Conservation (phyloP, 2,329 filamentous ascomycete genomes). For the Paraphoma chrysanthemicola region DNA sequence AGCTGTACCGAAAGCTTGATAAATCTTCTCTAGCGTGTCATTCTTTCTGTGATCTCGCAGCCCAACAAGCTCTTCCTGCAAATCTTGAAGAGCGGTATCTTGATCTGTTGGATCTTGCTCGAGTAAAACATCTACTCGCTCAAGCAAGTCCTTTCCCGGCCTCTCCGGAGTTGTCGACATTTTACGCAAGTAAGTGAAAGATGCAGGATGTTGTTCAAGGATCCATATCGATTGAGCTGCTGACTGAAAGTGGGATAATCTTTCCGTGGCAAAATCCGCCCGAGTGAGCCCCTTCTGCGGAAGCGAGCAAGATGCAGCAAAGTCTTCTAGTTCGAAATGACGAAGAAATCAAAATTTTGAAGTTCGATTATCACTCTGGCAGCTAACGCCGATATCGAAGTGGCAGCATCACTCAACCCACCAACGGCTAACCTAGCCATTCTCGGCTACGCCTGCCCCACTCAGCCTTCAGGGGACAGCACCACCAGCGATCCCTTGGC, state of each 20-base stretch:
- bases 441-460: constrained; percentile 24
- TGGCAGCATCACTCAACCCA: too few relatives aligned
- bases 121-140: constrained; percentile 22
- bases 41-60: constrained; percentile 12
- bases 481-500: constrained; percentile 30
- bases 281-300: too few relatives aligned
- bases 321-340: too few relatives aligned
- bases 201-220: constrained; percentile 7
- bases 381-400: too few relatives aligned
- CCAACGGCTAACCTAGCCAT: constrained; percentile 4
- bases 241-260: too few relatives aligned
- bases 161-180: not conserved
- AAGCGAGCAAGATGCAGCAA: too few relatives aligned
- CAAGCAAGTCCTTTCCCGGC: constrained; percentile 3
- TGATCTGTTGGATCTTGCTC: constrained; percentile 21
- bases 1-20: constrained; percentile 41
- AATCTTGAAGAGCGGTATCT: constrained; percentile 18
- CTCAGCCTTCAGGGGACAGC: not conserved
- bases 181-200: not conserved
- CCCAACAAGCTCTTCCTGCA: constrained; percentile 21
- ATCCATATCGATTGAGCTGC: constrained; percentile 10
- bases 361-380: too few relatives aligned
- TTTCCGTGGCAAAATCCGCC: not conserved
- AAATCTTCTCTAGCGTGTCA: constrained; percentile 20
- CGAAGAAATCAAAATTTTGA: too few relatives aligned